Evolutionary conservation across 2,329 filamentous ascomycete species (phyloP).

Genomic region (Orbilia blumenaviensis): DNA sequence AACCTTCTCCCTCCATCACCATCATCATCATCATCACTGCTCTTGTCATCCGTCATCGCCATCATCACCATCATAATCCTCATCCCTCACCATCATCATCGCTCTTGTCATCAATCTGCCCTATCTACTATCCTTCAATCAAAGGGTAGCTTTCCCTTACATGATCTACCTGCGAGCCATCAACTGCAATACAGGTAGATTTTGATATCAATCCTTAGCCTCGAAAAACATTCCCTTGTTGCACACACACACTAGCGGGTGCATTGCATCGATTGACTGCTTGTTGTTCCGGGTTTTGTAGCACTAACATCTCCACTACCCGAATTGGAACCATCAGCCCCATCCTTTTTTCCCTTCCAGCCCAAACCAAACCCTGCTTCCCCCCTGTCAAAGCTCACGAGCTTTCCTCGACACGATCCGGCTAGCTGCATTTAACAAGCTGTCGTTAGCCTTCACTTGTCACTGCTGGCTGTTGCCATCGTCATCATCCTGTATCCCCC

Average conservation of each 20-base stretch:
- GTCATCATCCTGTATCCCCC: background rate
- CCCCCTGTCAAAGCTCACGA: background rate
- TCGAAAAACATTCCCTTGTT: slow-evolving; percentile 1
- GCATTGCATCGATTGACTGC: background rate
- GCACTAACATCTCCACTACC: slow-evolving; percentile 11
- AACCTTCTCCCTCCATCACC: background rate
- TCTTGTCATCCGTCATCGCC: too few relatives aligned
- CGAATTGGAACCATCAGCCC: slow-evolving; percentile 7
- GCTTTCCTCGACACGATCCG: slow-evolving; percentile 9
- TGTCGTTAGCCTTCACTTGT: background rate
- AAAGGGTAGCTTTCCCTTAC: background rate
- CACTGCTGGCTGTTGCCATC: background rate
- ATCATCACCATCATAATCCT: background rate
- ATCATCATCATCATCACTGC: background rate
- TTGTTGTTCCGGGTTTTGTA: background rate
- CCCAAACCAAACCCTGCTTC: slow-evolving; percentile 8
- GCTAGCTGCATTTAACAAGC: slow-evolving; percentile 26
- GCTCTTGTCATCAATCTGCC: background rate
- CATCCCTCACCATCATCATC: background rate
- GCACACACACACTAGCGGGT: background rate
- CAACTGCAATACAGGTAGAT: slow-evolving; percentile 37
- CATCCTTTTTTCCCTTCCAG: background rate
- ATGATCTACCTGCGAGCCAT: slow-evolving; percentile 2
- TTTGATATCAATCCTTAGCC: background rate
- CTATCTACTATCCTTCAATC: background rate